Conservation (phyloP, 345 rosid species). For the Erysimum cheiranthoides region DNA sequence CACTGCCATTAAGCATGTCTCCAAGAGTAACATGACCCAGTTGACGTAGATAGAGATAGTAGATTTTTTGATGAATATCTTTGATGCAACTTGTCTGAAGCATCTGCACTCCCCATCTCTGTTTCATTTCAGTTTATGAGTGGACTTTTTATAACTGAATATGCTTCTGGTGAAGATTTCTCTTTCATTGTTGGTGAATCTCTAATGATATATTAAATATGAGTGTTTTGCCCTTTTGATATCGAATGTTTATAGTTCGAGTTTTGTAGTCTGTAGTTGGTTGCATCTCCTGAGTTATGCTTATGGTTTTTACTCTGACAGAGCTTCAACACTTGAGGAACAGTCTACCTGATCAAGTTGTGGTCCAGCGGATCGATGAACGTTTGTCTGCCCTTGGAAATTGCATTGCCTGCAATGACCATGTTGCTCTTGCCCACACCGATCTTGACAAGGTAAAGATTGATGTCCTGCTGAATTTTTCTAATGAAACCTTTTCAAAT, state of each 20-base stretch:
- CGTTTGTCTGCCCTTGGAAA: slow-evolving; percentile 93
- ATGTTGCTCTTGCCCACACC: slow-evolving; percentile 94
- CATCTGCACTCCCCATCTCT: not conserved
- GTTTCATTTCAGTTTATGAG: not conserved
- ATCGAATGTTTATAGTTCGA: not conserved
- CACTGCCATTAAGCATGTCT: not conserved
- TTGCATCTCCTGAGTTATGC: slow-evolving; percentile 11
- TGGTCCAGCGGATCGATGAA: slow-evolving; percentile 93
- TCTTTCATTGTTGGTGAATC: not conserved
- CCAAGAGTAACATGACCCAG: not conserved
- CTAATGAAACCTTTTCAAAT: not conserved
- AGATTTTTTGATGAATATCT: not conserved
- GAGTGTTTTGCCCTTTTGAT: not conserved
- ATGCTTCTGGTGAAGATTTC: not conserved
- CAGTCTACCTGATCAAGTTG: slow-evolving; percentile 90
- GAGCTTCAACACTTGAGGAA: slow-evolving; percentile 96
- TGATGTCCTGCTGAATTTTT: not conserved
- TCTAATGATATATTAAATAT: not conserved
- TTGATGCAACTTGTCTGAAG: not conserved
- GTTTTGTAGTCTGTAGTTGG: not conserved
- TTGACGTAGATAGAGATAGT: slow-evolving; percentile 6
- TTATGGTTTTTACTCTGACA: slow-evolving; percentile 40
- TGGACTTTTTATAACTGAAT: not conserved
- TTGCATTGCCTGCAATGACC: slow-evolving; percentile 95
- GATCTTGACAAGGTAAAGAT: slow-evolving; percentile 68